phyloP scores from a whole-genome alignment of 306 rosid species.

The Acacia crassicarpa region DNA sequence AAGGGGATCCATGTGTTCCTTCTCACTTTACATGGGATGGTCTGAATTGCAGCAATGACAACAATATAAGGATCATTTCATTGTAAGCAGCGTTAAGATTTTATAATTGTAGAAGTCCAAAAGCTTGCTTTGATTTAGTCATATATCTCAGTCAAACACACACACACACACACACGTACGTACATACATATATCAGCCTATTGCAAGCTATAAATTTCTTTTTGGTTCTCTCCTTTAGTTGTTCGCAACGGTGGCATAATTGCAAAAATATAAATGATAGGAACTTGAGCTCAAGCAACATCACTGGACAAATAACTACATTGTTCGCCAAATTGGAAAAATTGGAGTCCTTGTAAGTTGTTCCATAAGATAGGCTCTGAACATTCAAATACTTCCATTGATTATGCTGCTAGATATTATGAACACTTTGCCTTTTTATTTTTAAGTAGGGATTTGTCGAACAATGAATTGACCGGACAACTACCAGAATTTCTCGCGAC shows the following conservation, averaged over 20 bases:
- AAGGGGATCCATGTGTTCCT: slow-evolving; percentile 37
- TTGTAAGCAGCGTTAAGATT: slow-evolving; percentile 15
- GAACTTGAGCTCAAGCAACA: slow-evolving; percentile 16
- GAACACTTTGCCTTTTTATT: slow-evolving; percentile 4
- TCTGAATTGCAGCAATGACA: not conserved
- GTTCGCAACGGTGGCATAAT: no score
- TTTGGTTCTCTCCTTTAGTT: no score
- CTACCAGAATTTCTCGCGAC: not conserved
- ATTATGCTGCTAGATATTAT: no score
- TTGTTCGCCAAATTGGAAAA: not conserved
- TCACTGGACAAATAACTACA: not conserved
- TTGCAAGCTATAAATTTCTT: no score
- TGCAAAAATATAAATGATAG: not conserved
- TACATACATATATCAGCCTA: no score
- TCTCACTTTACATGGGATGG: not conserved
- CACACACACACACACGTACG: no score
- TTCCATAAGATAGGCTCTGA: not conserved
- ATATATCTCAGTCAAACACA: no score
- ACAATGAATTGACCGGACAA: not conserved
- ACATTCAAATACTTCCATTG: not conserved
- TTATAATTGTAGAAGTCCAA: no score
- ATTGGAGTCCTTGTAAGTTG: slow-evolving; percentile 18
- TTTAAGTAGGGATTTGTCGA: not conserved
- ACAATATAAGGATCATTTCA: slow-evolving; percentile 30
- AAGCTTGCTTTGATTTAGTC: no score